phyloP scores from a whole-genome alignment of 306 rosid species.

The Lathyrus aphaca region DNA sequence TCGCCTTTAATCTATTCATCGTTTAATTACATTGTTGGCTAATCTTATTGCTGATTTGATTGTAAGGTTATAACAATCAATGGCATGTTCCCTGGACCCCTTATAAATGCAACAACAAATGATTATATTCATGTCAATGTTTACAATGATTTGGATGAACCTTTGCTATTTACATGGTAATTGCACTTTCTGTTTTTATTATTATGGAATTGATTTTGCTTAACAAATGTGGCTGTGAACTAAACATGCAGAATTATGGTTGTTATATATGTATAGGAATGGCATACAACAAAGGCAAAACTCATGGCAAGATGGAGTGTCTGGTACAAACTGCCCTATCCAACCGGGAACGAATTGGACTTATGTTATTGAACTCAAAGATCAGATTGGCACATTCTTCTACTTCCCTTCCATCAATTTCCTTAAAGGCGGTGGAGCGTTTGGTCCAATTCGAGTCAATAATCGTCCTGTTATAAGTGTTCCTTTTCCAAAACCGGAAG shows the following conservation, averaged over 20 bases:
- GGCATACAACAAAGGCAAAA: constrained; percentile 83
- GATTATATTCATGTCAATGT: constrained; percentile 65
- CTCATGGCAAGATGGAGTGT: constrained; percentile 98
- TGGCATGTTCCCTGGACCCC: constrained; percentile 86
- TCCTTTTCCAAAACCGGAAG: constrained; percentile 80
- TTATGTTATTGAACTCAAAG: constrained; percentile 68
- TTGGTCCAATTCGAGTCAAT: constrained; percentile 71
- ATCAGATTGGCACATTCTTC: constrained; percentile 85
- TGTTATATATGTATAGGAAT: constrained; percentile 58
- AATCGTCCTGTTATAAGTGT: constrained; percentile 56
- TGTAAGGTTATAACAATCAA: constrained; percentile 78
- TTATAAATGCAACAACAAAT: constrained; percentile 73
- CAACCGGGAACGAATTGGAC: constrained; percentile 70
- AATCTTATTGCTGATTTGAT: constrained; percentile 12
- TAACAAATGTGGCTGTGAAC: background rate
- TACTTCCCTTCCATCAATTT: constrained; percentile 84
- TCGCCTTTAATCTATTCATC: background rate
- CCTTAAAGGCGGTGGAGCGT: constrained; percentile 84
- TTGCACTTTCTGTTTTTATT: background rate
- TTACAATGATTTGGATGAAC: constrained; percentile 69
- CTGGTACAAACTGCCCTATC: constrained; percentile 87
- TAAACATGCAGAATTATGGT: constrained; percentile 10
- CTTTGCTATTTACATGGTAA: constrained; percentile 80
- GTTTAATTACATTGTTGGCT: constrained; percentile 8
- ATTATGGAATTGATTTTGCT: background rate